These are phyloP conservation scores for Leccinum pachyderme DNA, from an alignment of 1,284 basidiomycete genomes.

Conservation along the genomic window DNA sequence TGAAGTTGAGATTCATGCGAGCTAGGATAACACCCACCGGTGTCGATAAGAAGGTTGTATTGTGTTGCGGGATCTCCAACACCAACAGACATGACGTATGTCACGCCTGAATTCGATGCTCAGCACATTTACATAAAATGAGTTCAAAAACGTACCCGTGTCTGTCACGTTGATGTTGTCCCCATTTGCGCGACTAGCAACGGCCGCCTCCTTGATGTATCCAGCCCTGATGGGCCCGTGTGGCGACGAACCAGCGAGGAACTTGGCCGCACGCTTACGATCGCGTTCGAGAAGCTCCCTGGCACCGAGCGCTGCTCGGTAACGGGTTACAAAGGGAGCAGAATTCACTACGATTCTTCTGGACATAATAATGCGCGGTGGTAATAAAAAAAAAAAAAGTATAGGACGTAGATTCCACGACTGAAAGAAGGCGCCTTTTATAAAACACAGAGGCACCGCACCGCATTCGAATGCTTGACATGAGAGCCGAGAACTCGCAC, in stretches of 20 bases:
- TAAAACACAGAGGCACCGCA: constrained; percentile 10
- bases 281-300: constrained; percentile 53
- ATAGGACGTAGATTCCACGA: background rate
- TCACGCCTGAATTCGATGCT: constrained; percentile 35
- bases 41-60: constrained; percentile 54
- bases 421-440: constrained; percentile 18
- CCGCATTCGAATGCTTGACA: background rate
- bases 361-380: constrained; percentile 15
- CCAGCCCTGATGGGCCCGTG: constrained; percentile 42
- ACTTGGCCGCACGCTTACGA: constrained; percentile 50
- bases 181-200: constrained; percentile 1
- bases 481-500: background rate
- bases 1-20: constrained; percentile 6
- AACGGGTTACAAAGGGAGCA: constrained; percentile 45
- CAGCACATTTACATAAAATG: constrained; percentile 7
- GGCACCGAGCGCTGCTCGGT: constrained; percentile 36
- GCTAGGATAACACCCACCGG: constrained; percentile 35
- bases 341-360: constrained; percentile 32
- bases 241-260: constrained; percentile 48
- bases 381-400: background rate
- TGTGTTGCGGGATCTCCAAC: constrained; percentile 46
- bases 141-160: constrained; percentile 37
- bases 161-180: constrained; percentile 53
- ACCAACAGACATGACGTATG: constrained; percentile 45
- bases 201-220: constrained; percentile 2